These are phyloP conservation scores for Kodamaea anthophila DNA, from an alignment of 1,139 yeast species.

Conservation along the genomic window DNA sequence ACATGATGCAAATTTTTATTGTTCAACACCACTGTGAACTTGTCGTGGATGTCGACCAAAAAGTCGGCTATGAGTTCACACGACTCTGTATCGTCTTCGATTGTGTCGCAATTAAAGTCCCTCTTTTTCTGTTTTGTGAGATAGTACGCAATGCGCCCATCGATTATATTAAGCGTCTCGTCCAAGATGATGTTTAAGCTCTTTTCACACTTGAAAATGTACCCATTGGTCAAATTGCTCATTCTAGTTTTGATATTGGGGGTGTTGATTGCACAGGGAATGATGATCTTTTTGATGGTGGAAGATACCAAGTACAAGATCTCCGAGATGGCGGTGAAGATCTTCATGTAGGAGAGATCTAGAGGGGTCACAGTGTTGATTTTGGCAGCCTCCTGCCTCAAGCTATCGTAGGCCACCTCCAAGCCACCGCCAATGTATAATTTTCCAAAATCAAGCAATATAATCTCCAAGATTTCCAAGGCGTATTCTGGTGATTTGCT, in stretches of 20 bases:
- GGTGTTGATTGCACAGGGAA: conserved; percentile 64
- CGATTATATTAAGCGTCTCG: conserved; percentile 48
- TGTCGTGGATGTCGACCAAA: conserved; percentile 39
- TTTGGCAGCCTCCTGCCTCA: conserved; percentile 28
- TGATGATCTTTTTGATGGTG: conserved; percentile 61
- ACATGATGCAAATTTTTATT: conserved; percentile 50
- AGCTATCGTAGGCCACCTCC: conserved; percentile 55
- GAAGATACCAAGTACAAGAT: conserved; percentile 65
- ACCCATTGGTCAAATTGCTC: conserved; percentile 60
- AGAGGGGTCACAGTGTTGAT: conserved; percentile 19
- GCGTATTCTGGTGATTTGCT: conserved; percentile 58
- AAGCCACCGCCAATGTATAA: conserved; percentile 70
- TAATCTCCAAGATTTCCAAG: conserved; percentile 58
- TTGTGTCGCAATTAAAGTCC: conserved; percentile 48
- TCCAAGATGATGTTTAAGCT: conserved; percentile 62
- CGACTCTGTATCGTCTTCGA: conserved; percentile 63
- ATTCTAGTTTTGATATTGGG: conserved; percentile 60
- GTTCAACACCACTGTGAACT: conserved; percentile 32
- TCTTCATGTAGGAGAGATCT: conserved; percentile 42
- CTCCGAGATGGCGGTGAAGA: conserved; percentile 53
- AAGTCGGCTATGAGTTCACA: conserved; percentile 60
- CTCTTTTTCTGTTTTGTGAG: conserved; percentile 59
- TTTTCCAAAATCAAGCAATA: conserved; percentile 66
- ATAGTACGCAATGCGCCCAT: conserved; percentile 41
- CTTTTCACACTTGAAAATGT: conserved; percentile 60